Base-by-base conservation (phyloP, 805 yeast genomes). In the Lipomyces yamadae region DNA sequence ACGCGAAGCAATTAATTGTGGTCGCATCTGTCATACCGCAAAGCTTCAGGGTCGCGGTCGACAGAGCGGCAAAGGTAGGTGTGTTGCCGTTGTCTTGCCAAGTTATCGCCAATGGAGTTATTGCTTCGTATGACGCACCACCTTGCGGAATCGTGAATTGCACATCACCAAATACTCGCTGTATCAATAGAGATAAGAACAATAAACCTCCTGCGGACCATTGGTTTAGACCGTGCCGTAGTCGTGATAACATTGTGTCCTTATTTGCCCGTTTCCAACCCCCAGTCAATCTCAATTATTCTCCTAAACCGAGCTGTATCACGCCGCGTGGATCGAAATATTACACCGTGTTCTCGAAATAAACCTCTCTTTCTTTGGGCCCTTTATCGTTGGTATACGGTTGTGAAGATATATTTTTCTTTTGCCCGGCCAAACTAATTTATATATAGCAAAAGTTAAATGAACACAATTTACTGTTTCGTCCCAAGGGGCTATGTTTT, bases 11-110 rank as follows among this genome's bases (percentile, higher is more conserved):
- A 45, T 78, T 71, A n/a, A 61, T 15, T 0, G 24, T 53, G 72
- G 89, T 83, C 18, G 80, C 77, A 32, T 75, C 48, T 73, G 86
- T 84, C 32, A 87, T 77, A 39, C 97, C 97, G 77, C 94, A 88
- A 61, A 94, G 79, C 4, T 78, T 76, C 62, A 92, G 79, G 0
- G 87, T 80, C 68, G 83, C 86, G 1, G 78, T 70, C 2, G 77
- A 68, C 32, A 85, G 83, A 7, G 83, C 79, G 1, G 72, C 64
- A 56, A 89, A 72, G 0, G 80, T 68, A 0, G 91, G 90, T 2
- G 73, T 70, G 5, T 78, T 74, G 58, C 84, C 87, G 70, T 84
- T 84, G 66, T 86, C 88, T 15, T 81, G 76, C 88, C 96, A 92
- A 32, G 73, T 66, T 75, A 90, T 76, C n/a, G 65, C 62, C 58